Evolutionary conservation across 1,284 basidiomycete genomes (phyloP).

Genomic region (Leccinum fuscescens): DNA sequence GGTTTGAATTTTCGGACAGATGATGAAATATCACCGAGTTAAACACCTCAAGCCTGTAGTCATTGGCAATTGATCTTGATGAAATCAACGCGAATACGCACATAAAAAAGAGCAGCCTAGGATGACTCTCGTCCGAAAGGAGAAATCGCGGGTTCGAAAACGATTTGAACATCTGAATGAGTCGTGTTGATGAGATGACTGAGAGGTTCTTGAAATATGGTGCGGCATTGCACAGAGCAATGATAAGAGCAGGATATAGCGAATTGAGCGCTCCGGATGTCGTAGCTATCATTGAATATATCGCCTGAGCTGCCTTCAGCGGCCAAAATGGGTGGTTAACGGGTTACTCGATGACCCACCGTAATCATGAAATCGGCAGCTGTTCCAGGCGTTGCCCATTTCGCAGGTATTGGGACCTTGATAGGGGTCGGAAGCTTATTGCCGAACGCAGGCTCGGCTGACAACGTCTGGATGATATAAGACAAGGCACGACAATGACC

Average conservation of each 20-base stretch:
- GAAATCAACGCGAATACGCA: slow-evolving; percentile 33
- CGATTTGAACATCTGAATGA: slow-evolving; percentile 85
- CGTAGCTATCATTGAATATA: slow-evolving; percentile 86
- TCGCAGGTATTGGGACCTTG: slow-evolving; percentile 65
- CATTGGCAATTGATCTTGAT: slow-evolving; percentile 2
- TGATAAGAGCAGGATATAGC: slow-evolving; percentile 89
- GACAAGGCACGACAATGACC: slow-evolving; percentile 87
- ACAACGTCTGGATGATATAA: slow-evolving; percentile 90
- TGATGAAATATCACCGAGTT: slow-evolving; percentile 79
- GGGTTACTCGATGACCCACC: slow-evolving; percentile 42
- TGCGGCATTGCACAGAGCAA: slow-evolving; percentile 84
- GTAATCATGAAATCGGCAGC: slow-evolving; percentile 86
- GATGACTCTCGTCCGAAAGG: slow-evolving; percentile 91
- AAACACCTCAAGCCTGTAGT: slow-evolving; percentile 81
- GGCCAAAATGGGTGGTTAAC: not conserved
- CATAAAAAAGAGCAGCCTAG: slow-evolving; percentile 89
- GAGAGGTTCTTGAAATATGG: slow-evolving; percentile 83
- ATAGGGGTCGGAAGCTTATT: slow-evolving; percentile 60
- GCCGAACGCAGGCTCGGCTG: slow-evolving; percentile 80
- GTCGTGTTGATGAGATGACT: slow-evolving; percentile 76
- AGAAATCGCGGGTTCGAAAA: slow-evolving; percentile 89
- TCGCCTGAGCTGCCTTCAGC: slow-evolving; percentile 50
- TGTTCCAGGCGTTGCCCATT: slow-evolving; percentile 73
- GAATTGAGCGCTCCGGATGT: slow-evolving; percentile 80
- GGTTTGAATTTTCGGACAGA: slow-evolving; percentile 76